Evolutionary conservation across 768 basidiomycete genomes (phyloP).

Genomic region (Boletus bicolor): DNA sequence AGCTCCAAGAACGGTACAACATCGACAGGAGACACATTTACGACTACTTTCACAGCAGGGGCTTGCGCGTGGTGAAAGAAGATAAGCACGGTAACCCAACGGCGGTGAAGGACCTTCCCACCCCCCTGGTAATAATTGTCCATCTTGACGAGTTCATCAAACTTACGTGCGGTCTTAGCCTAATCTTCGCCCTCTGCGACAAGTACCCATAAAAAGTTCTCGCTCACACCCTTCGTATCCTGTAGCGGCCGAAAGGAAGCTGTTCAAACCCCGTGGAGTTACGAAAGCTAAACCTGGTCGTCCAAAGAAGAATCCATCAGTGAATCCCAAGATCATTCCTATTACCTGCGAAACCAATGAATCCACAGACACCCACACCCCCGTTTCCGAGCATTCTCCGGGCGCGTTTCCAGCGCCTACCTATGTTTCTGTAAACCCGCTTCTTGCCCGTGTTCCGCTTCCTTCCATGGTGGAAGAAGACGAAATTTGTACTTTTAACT

Average conservation of each 20-base stretch:
- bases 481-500: constrained; percentile 11
- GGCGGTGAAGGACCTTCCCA: constrained; percentile 18
- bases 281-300: constrained; percentile 32
- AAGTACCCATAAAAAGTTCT: constrained; percentile 19
- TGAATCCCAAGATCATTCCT: constrained; percentile 6
- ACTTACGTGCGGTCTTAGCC: constrained; percentile 22
- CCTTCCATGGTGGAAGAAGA: constrained; percentile 4
- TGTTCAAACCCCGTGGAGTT: constrained; percentile 26
- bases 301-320: constrained; percentile 22
- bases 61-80: constrained; percentile 62
- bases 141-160: constrained; percentile 5
- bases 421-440: constrained; percentile 29
- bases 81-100: constrained; percentile 56
- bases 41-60: constrained; percentile 70
- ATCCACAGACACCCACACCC: constrained; percentile 1
- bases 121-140: constrained; percentile 24
- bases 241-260: constrained; percentile 13
- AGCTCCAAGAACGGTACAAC: constrained; percentile 65
- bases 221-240: constrained; percentile 20
- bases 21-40: constrained; percentile 75
- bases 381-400: constrained; percentile 11
- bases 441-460: constrained; percentile 11
- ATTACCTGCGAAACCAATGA: constrained; percentile 9
- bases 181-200: constrained; percentile 31
- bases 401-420: constrained; percentile 1